Percentiles rank a stretch among this genome's conserved stretches.
Evolutionary conservation across 768 basidiomycete species (phyloP).

Genomic region (Sarcodon sp.): DNA sequence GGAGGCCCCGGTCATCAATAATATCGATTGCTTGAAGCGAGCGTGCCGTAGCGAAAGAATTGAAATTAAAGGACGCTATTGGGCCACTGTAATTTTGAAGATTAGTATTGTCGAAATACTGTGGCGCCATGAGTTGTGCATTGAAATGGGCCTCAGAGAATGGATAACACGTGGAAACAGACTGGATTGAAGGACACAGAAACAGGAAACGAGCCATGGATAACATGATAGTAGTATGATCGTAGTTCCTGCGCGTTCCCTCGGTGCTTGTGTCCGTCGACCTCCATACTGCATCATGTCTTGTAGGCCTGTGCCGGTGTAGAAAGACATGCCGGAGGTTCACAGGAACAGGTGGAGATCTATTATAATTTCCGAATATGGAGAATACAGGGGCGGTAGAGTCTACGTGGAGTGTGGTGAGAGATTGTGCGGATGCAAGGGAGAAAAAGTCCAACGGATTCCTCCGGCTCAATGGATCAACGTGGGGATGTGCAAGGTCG

Average conservation of each 20-base stretch:
- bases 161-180: slow-evolving; percentile 5
- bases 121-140: background rate
- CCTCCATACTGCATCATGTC: background rate
- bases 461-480: slow-evolving; percentile 8
- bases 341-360: slow-evolving; percentile 7
- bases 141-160: slow-evolving; percentile 1
- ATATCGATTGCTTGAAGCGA: slow-evolving; percentile 10
- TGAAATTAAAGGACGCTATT: slow-evolving; percentile 5
- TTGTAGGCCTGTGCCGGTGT: slow-evolving; percentile 6
- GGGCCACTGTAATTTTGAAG: slow-evolving; percentile 2
- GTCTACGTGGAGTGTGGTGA: slow-evolving; percentile 31
- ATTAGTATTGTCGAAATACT: background rate
- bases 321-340: slow-evolving; percentile 13
- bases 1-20: slow-evolving; percentile 8
- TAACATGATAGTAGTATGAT: background rate
- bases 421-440: slow-evolving; percentile 22
- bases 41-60: slow-evolving; percentile 5
- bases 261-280: slow-evolving; percentile 6
- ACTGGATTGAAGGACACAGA: slow-evolving; percentile 5
- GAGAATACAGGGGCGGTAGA: slow-evolving; percentile 26
- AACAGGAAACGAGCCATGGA: slow-evolving; percentile 7
- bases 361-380: slow-evolving; percentile 7
- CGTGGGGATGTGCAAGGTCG: slow-evolving; percentile 1
- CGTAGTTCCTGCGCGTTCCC: slow-evolving; percentile 7
- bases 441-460: slow-evolving; percentile 10